Evolutionary conservation across 1,284 basidiomycete species (phyloP), one percentile per base, ranked within the genome.

Genomic region (Grifola frondosa): DNA sequence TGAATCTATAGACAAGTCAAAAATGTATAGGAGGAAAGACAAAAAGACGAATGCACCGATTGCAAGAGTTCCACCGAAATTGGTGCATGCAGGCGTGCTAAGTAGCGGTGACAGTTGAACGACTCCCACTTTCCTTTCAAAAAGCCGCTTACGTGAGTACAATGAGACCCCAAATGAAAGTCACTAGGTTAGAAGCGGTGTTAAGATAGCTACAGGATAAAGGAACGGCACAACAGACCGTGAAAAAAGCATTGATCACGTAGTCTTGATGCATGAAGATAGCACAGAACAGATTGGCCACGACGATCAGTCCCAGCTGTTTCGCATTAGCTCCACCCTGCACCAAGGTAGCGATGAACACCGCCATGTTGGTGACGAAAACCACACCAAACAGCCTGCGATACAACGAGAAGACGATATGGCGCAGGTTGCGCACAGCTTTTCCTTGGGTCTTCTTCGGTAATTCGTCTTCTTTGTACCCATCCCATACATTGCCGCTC

Each of bases 191-290:
- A 42, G 25, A n/a, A 12, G 23, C 13, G 11, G 3, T 3, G 4
- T 24, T 16, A 11, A n/a, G 16, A 33, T 16, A n/a, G n/a, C 25
- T 26, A 10, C 21, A 20, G 13, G 23, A 11, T 17, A 7, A n/a
- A n/a, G 77, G 76, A 13, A 77, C 70, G 23, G 74, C 63, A 42
- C 74, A 77, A 39, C 69, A 73, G 7, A 75, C 61, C 23, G 68
- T 72, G 64, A 78, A 80, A 56, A 80, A 76, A 1, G 69, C 64
- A 50, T 81, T 78, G 52, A 80, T 71, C 19, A 81, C 74, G 49
- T 80, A 75, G 58, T 80, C 78, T 58, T 81, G 78, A 20, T 78
- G 71, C 74, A 82, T 78, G n/a, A 80, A 61, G 40, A 81, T 74
- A 7, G 77, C 71, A 36, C 68, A 70, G 52, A 78, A 77, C 12